Conservation (phyloP, 768 basidiomycete genomes). For the Heimioporus sp. region DNA sequence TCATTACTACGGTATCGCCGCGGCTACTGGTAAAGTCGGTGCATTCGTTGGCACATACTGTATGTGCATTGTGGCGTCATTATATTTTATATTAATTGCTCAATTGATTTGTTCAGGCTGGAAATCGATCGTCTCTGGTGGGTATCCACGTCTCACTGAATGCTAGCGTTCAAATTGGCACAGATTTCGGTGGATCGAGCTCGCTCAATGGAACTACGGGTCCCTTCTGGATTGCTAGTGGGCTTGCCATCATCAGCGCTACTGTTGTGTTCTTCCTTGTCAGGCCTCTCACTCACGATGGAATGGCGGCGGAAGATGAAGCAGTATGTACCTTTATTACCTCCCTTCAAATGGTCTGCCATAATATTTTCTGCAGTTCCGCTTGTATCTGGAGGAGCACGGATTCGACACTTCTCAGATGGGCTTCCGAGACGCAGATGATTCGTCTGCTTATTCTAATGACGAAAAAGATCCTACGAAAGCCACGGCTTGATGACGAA, state of each 20-base stretch:
- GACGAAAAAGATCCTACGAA: slow-evolving; percentile 18
- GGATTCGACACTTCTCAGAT: slow-evolving; percentile 78
- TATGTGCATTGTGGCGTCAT: slow-evolving; percentile 31
- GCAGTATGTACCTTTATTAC: slow-evolving; percentile 40
- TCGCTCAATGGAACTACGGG: slow-evolving; percentile 69
- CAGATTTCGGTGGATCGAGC: slow-evolving; percentile 58
- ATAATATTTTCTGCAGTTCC: slow-evolving; percentile 53
- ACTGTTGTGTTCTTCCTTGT: slow-evolving; percentile 71
- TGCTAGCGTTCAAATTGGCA: neutral
- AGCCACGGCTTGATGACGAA: slow-evolving; percentile 9
- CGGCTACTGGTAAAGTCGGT: slow-evolving; percentile 83
- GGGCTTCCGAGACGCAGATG: slow-evolving; percentile 46
- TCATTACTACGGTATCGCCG: slow-evolving; percentile 83
- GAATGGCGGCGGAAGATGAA: slow-evolving; percentile 75
- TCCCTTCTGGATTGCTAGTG: slow-evolving; percentile 87
- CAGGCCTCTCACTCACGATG: slow-evolving; percentile 69
- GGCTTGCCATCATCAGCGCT: slow-evolving; percentile 80
- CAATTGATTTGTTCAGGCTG: slow-evolving; percentile 42
- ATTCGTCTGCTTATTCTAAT: slow-evolving; percentile 13
- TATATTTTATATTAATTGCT: neutral
- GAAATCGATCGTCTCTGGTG: slow-evolving; percentile 63
- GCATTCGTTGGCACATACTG: slow-evolving; percentile 84
- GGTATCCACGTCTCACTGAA: slow-evolving; percentile 3
- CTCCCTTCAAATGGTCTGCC: neutral
- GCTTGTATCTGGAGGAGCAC: slow-evolving; percentile 71